Evolutionary conservation across 176 grass and related monocot genomes (phyloP), one percentile per base, ranked within the genome.

Genomic region (Miscanthus lutarioriparius): DNA sequence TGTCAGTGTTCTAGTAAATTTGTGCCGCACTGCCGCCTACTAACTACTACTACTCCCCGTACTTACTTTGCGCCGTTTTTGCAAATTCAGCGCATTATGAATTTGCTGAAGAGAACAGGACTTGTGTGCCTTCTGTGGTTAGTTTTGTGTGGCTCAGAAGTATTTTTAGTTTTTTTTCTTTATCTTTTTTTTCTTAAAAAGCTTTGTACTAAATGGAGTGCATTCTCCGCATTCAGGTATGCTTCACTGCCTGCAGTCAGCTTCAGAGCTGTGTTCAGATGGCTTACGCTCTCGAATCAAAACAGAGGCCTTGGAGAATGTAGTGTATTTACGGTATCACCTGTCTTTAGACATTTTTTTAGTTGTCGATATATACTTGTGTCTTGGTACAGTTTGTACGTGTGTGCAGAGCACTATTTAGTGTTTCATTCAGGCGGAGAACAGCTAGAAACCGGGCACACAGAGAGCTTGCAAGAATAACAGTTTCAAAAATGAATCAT

Each of bases 101-200:
- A 54, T 82, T 77, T 71, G 40, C 48, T 70, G 48, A 61, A 70
- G 70, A 59, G 68, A 67, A 48, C 45, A 68, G 2, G 19, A 45
- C 49, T 70, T 20, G 7, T 48, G 23, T 41, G 37, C 43, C 14
- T 22, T 22, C 63, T 38, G 23, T 40, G 32, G 0, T 44, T 67
- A 33, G 40, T 74, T 64, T 68, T 41, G 11, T 59, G 37, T 33
- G 37, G 64, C n/a, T 79, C 10, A 20, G 22, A 30, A 26, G 13
- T 13, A 15, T 61, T 58, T 22, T 23, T 58, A 58, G 8, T 58
- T 19, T 58, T 23, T n/a, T 22, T 58, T n/a, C 6, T 58, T 10
- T n/a, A 2, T 22, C 20, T n/a, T 54, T 8, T 51, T 58, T 22
- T 54, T 5, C 1, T 8, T 10, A 10, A 25, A 61, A 61, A 61